These are phyloP conservation scores for Starmerella vitae DNA, from an alignment of 805 yeast genomes.

Conservation along the genomic window DNA sequence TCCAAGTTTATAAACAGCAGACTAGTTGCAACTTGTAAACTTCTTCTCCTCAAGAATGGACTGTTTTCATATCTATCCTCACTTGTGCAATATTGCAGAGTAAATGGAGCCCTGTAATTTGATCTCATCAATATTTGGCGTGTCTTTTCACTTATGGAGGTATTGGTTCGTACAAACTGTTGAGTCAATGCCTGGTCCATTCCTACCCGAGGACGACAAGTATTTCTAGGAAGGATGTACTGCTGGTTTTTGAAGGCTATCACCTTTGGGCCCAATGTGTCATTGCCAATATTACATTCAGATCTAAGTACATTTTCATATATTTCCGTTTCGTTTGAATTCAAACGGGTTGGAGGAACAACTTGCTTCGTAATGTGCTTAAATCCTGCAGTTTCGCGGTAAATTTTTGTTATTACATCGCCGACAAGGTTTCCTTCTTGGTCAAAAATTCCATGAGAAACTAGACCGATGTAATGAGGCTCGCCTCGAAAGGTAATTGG, in stretches of 20 bases:
- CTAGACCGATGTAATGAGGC: constrained; percentile 9
- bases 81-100: constrained; percentile 1
- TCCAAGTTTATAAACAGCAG: constrained; percentile 7
- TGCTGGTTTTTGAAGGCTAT: constrained; percentile 5
- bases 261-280: constrained; percentile 1
- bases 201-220: constrained; percentile 7
- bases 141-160: neutral
- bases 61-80: constrained; percentile 6
- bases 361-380: neutral
- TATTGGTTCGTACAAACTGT: neutral
- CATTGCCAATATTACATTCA: no score
- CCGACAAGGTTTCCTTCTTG: constrained; percentile 5
- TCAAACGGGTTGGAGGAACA: neutral
- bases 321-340: no score
- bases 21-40: constrained; percentile 8
- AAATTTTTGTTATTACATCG: constrained; percentile 3
- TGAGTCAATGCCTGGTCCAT: constrained; percentile 5
- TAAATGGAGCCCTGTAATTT: constrained; percentile 10
- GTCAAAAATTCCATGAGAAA: constrained; percentile 9
- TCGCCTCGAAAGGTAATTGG: neutral
- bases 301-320: no score
- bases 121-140: constrained; percentile 8
- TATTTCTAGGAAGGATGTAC: constrained; percentile 11
- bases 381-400: neutral
- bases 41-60: constrained; percentile 9